Conservation (phyloP, 2,329 filamentous ascomycete genomes). For the Myrmaecium sp. region DNA sequence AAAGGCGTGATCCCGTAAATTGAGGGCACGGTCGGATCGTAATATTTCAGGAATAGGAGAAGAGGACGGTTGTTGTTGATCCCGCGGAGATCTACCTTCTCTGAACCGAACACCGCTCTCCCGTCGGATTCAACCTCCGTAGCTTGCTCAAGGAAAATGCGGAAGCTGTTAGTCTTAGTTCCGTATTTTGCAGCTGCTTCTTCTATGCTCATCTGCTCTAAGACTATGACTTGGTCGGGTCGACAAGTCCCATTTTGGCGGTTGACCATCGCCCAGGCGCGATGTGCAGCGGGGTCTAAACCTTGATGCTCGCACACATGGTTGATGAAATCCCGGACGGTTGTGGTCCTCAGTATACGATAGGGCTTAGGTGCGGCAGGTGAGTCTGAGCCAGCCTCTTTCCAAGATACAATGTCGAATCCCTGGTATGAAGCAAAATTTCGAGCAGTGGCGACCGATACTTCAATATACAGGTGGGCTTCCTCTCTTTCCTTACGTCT, state of each 20-base stretch:
- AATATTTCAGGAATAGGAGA: constrained; percentile 83
- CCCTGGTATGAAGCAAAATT: constrained; percentile 69
- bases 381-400: constrained; percentile 43
- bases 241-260: constrained; percentile 93
- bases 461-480: constrained; percentile 77
- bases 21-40: constrained; percentile 60
- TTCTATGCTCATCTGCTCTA: constrained; percentile 47
- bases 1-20: constrained; percentile 65
- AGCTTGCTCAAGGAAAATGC: constrained; percentile 67
- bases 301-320: constrained; percentile 54
- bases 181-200: constrained; percentile 54
- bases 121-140: constrained; percentile 54
- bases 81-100: constrained; percentile 39
- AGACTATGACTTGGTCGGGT: constrained; percentile 73
- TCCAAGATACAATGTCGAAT: constrained; percentile 56
- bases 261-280: constrained; percentile 96
- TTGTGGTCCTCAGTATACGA: constrained; percentile 57
- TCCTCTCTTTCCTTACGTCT: constrained; percentile 81
- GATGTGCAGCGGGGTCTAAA: constrained; percentile 50
- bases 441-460: constrained; percentile 65
- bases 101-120: constrained; percentile 53
- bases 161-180: constrained; percentile 51
- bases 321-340: constrained; percentile 56
- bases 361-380: constrained; percentile 55
- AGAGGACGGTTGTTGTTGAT: constrained; percentile 41